Base-by-base conservation (phyloP, 441 rosid species). In the Corymbia citriodora region DNA sequence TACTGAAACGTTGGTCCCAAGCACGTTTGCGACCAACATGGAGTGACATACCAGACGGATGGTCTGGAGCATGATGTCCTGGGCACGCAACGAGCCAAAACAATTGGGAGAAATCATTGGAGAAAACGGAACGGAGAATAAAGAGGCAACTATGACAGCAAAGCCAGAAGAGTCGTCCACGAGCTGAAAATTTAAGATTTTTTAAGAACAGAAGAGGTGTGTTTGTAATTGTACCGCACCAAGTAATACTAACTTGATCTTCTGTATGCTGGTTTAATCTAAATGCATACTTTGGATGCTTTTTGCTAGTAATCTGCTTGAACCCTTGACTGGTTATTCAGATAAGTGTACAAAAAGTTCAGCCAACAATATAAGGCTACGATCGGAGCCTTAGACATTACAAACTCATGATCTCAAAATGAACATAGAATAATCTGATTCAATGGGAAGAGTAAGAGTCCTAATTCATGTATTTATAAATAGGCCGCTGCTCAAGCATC, bases 301-400 rank as follows among this genome's bases (percentile, higher is more conserved):
- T 52, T 49, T 55, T 33, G n/a, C 53, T 27, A 15, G 70, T 29
- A 29, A 63, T 63, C 70, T 63, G 70, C 70, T 63, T 63, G 36
- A 31, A 50, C 45, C n/a, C 21, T 68, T 74, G 31, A 55, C 55
- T 49, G 12, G 55, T 6, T 40, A 89, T 25, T 50, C 74, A 89
- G 90, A 89, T 82, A 89, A 49, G 90, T 89, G 25, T 83, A 82
- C 74, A 89, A 89, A 55, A 89, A 89, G 54, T 74, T 74, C 68
- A 89, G 70, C 63, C 90, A 89, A 17, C 90, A 89, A 53, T 89
- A 74, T 40, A 89, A 89, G 90, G 87, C 90, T 50, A 89, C 90
- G 40, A 89, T 89, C 54, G 87, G 90, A 57, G 87, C 90, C 8
- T 40, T 40, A 40, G 40, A 40, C 40, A 40, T 40, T 40, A 40